Base-by-base conservation (phyloP, 1,284 basidiomycete genomes). In the Cutaneotrichosporon cavernicola region DNA sequence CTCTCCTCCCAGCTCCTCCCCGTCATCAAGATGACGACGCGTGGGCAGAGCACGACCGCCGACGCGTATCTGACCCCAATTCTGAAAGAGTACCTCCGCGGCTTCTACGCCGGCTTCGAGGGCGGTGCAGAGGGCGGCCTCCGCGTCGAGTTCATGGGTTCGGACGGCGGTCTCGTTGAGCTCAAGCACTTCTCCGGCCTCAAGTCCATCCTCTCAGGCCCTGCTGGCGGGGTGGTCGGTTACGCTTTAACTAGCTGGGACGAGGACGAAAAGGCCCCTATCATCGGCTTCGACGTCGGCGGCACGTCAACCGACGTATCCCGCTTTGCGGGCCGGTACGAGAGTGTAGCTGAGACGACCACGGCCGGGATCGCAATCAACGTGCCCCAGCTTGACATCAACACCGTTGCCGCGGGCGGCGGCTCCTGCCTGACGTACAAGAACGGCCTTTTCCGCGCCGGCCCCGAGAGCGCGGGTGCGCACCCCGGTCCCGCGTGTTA, bases 11-110 rank as follows among this genome's bases (percentile, higher is more conserved):
- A 89, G 67, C 85, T 97, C 10, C 86, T 94, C 61, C 91, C 95
- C 2, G 96, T 96, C 92, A 95, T 97, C 91, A 66, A 70, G 79
- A 90, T 97, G 85, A 92, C 97, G 5, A 90, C 93, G 0, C 89
- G 96, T 5, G 96, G 93, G 0, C 88, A 90, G 4, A 95, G 92
- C 0, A 88, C 92, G 0, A 97, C 93, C 0, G 96, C 93, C 0
- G 96, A 98, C 72, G 96, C 96, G 2, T 99, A 99, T 77, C 86
- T 98, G 36, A 97, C 95, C 0, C 96, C 95, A 1, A 90, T 97
- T 56, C 81, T 97, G 36, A 83, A 86, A 26, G 84, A 87, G 36
- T 97, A 97, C 74, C 85, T 97, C 18, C 89, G 95, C 69, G 91
- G 92, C 0, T 97, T 97, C 83, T 96, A 93, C 80, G 79, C 81